These are phyloP conservation scores for Flueggea neowawraea DNA, from an alignment of 441 rosid species.

Conservation along the genomic window DNA sequence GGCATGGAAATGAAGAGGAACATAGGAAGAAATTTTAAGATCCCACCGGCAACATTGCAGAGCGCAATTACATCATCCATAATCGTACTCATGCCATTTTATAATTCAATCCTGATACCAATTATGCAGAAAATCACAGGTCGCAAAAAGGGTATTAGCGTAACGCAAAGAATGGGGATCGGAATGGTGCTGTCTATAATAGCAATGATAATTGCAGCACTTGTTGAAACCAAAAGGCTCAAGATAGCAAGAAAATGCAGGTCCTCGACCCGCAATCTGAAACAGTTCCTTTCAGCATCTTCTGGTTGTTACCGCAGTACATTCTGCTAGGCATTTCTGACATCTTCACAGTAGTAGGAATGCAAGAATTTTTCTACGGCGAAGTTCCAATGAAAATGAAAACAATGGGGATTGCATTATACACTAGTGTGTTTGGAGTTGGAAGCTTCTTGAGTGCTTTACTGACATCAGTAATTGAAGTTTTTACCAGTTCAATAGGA, in stretches of 20 bases:
- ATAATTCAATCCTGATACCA: conserved; percentile 65
- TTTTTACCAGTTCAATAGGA: conserved; percentile 33
- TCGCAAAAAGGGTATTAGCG: conserved; percentile 47
- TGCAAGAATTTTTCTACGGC: conserved; percentile 93
- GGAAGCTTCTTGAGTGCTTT: conserved; percentile 91
- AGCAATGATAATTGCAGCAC: conserved; percentile 80
- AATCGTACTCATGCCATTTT: conserved; percentile 80
- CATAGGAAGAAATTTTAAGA: conserved; percentile 63
- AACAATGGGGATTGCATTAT: conserved; percentile 88
- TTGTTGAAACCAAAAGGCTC: conserved; percentile 67
- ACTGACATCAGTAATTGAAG: conserved; percentile 58
- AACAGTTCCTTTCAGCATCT: conserved; percentile 53
- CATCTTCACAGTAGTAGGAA: conserved; percentile 90
- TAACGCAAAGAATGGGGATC: conserved; percentile 82
- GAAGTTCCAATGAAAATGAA: conserved; percentile 85
- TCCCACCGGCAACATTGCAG: conserved; percentile 93
- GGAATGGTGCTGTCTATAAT: conserved; percentile 83
- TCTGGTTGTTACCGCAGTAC: conserved; percentile 89
- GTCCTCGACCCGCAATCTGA: conserved; percentile 6
- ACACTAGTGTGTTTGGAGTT: conserved; percentile 88
- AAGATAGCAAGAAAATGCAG: conserved; percentile 30
- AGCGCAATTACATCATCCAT: conserved; percentile 83
- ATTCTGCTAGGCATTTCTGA: conserved; percentile 77
- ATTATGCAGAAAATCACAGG: conserved; percentile 39
- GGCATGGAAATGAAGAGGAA: conserved; percentile 85